Base-by-base conservation (phyloP, 179 eudicot genomes). In the Monotropa hypopitys region DNA sequence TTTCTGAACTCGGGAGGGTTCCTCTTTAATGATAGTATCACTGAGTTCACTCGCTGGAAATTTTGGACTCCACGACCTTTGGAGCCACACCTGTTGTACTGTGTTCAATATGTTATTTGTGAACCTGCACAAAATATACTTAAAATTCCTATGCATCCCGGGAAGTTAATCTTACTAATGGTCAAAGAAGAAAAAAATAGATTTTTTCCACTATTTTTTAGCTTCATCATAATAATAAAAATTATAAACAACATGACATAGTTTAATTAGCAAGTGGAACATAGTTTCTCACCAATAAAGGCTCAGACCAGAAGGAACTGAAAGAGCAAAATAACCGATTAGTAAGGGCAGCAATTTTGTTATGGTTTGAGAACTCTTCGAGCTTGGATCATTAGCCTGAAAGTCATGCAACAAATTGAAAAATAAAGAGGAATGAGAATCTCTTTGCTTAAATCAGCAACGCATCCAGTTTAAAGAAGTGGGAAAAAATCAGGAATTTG, bases 291-390 rank as follows among this genome's bases (percentile, higher is more conserved):
- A 95, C 99, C 99, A 95, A 74, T 95, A 95, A 76, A 95, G 93
- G 83, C 99, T 90, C 71, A 93, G 85, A 57, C 98, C 99, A 72
- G 99, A 95, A 83, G 99, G 99, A 77, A 95, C 99, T 16, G 99
- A 93, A 74, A 95, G 94, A 76, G 99, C 81, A 84, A 95, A 95
- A 78, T 95, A 94, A 73, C 98, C 96, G 72, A 92, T 89, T 93
- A 92, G 83, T 82, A 93, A 77, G 1, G 97, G 97, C 65, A 93
- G 89, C 75, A 93, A 81, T 62, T 89, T 90, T 0, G 92, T 88
- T 40, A 90, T 75, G 18, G 87, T 85, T 80, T 85, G 90, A 73
- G 91, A 87, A 76, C 75, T 87, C 84, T 88, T 90, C 77, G 84
- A 23, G 83, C 62, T 90, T n/a, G 91, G 91, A 87, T 90, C 93